phyloP scores from a whole-genome alignment of 345 rosid species.

The Citrus glauca region DNA sequence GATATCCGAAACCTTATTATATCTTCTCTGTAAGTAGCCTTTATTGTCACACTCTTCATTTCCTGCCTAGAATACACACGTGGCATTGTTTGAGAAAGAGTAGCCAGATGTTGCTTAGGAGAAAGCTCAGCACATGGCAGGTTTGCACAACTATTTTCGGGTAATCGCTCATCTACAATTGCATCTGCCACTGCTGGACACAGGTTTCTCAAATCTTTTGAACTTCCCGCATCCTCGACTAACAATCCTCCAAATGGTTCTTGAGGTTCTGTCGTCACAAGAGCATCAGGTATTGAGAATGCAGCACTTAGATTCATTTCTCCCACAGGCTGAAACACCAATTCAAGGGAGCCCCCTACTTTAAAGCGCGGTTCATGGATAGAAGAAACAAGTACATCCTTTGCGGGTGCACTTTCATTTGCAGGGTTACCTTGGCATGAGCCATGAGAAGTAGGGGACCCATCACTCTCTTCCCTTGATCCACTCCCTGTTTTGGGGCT shows the following conservation, averaged over 20 bases:
- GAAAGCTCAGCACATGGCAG: slow-evolving; percentile 17
- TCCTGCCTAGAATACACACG: slow-evolving; percentile 28
- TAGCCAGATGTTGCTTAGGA: slow-evolving; percentile 19
- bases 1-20: slow-evolving; percentile 78
- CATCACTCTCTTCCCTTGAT: slow-evolving; percentile 67
- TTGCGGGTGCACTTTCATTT: slow-evolving; percentile 35
- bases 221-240: slow-evolving; percentile 75
- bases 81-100: slow-evolving; percentile 29
- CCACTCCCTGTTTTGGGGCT: slow-evolving; percentile 43
- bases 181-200: slow-evolving; percentile 50
- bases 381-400: slow-evolving; percentile 35
- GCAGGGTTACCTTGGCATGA: slow-evolving; percentile 68
- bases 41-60: slow-evolving; percentile 47
- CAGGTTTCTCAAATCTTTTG: slow-evolving; percentile 74
- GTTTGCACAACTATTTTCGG: slow-evolving; percentile 50
- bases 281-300: slow-evolving; percentile 42
- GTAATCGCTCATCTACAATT: slow-evolving; percentile 43
- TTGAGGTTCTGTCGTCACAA: slow-evolving; percentile 34
- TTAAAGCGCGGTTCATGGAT: slow-evolving; percentile 24
- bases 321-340: slow-evolving; percentile 28
- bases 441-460: slow-evolving; percentile 76
- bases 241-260: slow-evolving; percentile 65
- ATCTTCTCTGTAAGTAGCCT: slow-evolving; percentile 77
- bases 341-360: slow-evolving; percentile 36
- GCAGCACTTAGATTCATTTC: slow-evolving; percentile 33